These are phyloP conservation scores for Brassica napus DNA, from an alignment of 345 rosid species.

Conservation along the genomic window DNA sequence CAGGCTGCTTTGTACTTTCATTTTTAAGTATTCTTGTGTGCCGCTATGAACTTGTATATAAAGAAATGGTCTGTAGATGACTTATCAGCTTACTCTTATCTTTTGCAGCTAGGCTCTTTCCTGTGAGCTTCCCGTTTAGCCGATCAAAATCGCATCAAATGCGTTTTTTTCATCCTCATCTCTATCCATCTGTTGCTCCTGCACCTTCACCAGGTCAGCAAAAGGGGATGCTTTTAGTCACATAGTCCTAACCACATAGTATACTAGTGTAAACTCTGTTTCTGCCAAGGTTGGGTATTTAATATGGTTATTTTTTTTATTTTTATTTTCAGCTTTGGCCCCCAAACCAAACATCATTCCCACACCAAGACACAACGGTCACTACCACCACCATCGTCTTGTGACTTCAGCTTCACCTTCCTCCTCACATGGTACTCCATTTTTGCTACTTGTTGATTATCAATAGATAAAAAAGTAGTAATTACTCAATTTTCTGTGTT, in stretches of 20 bases:
- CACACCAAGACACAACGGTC: conserved; percentile 48
- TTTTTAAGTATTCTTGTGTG: not conserved
- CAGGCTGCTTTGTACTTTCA: not conserved
- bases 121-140: conserved; percentile 46
- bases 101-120: conserved; percentile 55
- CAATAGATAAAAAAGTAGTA: not conserved
- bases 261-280: not conserved
- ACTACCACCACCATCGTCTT: conserved; percentile 51
- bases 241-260: not conserved
- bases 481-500: conserved; percentile 14
- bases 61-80: conserved; percentile 10
- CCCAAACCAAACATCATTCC: conserved; percentile 47
- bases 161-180: conserved; percentile 45
- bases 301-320: conserved; percentile 2
- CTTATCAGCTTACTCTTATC: conserved; percentile 27
- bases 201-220: conserved; percentile 53
- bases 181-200: conserved; percentile 45
- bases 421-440: conserved; percentile 55
- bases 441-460: not conserved
- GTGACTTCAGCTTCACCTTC: conserved; percentile 68
- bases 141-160: conserved; percentile 40
- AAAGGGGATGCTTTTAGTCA: conserved; percentile 36
- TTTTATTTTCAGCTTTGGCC: conserved; percentile 43
- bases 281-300: conserved; percentile 28
- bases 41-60: not conserved